Evolutionary conservation across 1,284 basidiomycete species (phyloP), one percentile per base, ranked within the genome.

Genomic region (Ceratobasidium sp.): DNA sequence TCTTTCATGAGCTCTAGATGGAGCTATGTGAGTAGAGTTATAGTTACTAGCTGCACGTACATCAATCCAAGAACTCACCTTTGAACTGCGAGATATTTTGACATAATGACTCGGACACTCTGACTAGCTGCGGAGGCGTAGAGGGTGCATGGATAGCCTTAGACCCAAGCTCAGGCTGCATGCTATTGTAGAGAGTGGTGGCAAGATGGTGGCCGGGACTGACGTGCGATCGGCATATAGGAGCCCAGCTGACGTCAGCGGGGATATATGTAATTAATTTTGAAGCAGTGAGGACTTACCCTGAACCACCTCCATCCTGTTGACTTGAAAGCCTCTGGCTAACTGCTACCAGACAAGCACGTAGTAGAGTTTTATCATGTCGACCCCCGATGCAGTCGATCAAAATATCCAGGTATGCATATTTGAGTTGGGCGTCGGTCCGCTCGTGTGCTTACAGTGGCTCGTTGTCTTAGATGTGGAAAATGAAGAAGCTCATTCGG

Each of bases 401-500:
- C 92, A 93, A 84, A 94, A 94, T 82, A 94, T 94, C 81, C 93
- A 94, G 87, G 93, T 93, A 90, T 93, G 93, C 60, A 17, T 9
- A 24, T n/a, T 44, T 24, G n/a, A 31, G n/a, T 41, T 66, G 27
- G 29, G 17, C 36, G 27, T 73, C 48, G 36, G 44, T 51, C 31
- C 17, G 11, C 36, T 60, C 27, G 56, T 67, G 47, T 51, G 50
- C 44, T 31, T 57, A 65, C 24, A 14, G 56, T 51, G 54, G 73
- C 73, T 47, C 11, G 41, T 11, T 19, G n/a, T 65, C 24, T 50
- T 36, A 78, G 77, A 74, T 78, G 66, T 78, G 77, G 77, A 78
- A 78, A 73, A 76, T 78, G 47, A 97, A 98, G 88, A 99, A 98
- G 88, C 94, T 98, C 84, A 95, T 97, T 86, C 95, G 93, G 88